Evolutionary conservation across 1,284 basidiomycete genomes (phyloP).

Genomic region (Ustilago curta): DNA sequence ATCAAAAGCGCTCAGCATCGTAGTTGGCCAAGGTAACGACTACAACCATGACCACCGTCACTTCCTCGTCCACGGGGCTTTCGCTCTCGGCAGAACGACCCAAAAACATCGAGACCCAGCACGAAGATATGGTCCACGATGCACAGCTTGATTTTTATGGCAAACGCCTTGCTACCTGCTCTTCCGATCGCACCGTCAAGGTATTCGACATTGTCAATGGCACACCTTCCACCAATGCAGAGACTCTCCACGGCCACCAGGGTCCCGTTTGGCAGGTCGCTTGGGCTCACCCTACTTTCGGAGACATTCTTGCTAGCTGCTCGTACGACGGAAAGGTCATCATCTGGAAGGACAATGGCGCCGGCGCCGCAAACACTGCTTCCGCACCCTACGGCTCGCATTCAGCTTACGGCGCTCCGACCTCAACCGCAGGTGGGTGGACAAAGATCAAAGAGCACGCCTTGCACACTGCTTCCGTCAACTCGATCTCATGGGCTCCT

Average conservation of each 20-base stretch:
- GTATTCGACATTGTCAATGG: slow-evolving; percentile 95
- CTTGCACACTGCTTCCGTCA: slow-evolving; percentile 93
- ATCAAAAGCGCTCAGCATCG: neutral
- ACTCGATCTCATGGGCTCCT: slow-evolving; percentile 97
- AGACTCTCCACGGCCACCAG: slow-evolving; percentile 75
- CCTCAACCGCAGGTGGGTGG: slow-evolving; percentile 74
- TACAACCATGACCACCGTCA: slow-evolving; percentile 36
- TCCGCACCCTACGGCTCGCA: slow-evolving; percentile 65
- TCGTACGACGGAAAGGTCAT: slow-evolving; percentile 98
- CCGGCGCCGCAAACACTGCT: slow-evolving; percentile 72
- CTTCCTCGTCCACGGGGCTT: slow-evolving; percentile 34
- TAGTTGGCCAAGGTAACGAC: neutral
- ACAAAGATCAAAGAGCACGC: slow-evolving; percentile 96
- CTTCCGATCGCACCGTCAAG: slow-evolving; percentile 93
- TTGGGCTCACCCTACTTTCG: slow-evolving; percentile 95
- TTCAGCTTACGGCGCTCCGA: slow-evolving; percentile 37
- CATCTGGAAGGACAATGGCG: slow-evolving; percentile 88
- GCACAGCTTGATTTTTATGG: slow-evolving; percentile 98
- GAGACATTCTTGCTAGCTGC: slow-evolving; percentile 93
- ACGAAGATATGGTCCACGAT: slow-evolving; percentile 77
- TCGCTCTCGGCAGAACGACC: slow-evolving; percentile 52
- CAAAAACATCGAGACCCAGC: slow-evolving; percentile 66
- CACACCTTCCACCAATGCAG: slow-evolving; percentile 75
- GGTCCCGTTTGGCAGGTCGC: slow-evolving; percentile 98
- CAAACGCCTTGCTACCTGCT: slow-evolving; percentile 94